Conservation (phyloP, 257 asterid genomes). For the Salvia rosmarinus region DNA sequence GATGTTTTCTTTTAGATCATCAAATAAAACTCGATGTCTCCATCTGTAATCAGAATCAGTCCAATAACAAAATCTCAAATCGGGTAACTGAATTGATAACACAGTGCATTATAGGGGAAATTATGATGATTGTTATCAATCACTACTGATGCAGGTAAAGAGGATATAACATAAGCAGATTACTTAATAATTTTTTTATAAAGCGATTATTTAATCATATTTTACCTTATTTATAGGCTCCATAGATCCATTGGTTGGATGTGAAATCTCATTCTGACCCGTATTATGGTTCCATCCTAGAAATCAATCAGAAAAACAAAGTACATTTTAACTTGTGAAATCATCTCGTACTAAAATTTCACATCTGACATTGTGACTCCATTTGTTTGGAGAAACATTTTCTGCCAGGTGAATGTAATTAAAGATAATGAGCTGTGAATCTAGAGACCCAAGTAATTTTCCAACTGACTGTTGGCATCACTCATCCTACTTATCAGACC, state of each 20-base stretch:
- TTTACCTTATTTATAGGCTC: constrained; percentile 84
- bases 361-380: not conserved
- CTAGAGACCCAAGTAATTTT: not conserved
- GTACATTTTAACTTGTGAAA: constrained; percentile 8
- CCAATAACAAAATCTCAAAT: constrained; percentile 5
- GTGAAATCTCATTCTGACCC: constrained; percentile 97
- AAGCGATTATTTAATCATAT: no score
- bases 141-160: not conserved
- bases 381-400: constrained; percentile 17
- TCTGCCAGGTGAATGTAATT: not conserved
- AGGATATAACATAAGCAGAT: not conserved
- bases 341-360: constrained; percentile 5
- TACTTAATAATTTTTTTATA: constrained; percentile 5
- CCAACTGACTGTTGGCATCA: not conserved
- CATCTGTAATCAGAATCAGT: not conserved
- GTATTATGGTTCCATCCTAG: constrained; percentile 87
- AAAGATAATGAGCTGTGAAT: not conserved
- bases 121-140: not conserved
- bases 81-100: not conserved
- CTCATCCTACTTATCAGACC: not conserved
- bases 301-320: constrained; percentile 31
- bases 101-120: constrained; percentile 2
- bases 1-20: no score
- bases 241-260: constrained; percentile 76
- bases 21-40: no score